Evolutionary conservation across 164 flowering plant species (phyloP).

Genomic region (Piper betle): DNA sequence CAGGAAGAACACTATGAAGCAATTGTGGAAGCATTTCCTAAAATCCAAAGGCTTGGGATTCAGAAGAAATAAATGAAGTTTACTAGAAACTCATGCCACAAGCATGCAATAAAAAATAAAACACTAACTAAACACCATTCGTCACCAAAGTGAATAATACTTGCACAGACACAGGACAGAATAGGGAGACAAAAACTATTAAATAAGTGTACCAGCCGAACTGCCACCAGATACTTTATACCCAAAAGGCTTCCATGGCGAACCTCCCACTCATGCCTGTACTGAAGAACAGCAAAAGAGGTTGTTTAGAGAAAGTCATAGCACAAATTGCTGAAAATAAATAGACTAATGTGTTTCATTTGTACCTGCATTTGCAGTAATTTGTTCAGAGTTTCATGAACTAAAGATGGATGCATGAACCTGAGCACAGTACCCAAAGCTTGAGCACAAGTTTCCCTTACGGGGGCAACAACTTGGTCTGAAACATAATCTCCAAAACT

Average conservation of each 20-base stretch:
- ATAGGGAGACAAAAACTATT: not conserved
- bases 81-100: too few relatives aligned
- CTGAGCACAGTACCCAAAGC: conserved; percentile 91
- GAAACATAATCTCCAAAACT: conserved; percentile 99
- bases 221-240: conserved; percentile 93
- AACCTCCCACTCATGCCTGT: conserved; percentile 97
- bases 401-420: conserved; percentile 80
- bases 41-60: not conserved
- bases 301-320: not conserved
- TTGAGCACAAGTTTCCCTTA: conserved; percentile 98
- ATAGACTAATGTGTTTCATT: not conserved
- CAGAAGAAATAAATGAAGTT: not conserved
- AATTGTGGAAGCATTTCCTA: conserved; percentile 87
- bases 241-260: conserved; percentile 99
- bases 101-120: too few relatives aligned
- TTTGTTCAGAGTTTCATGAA: conserved; percentile 63
- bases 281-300: conserved; percentile 35
- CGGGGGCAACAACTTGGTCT: conserved; percentile 99
- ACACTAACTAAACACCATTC: too few relatives aligned
- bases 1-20: conserved; percentile 70
- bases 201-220: conserved; percentile 49
- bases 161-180: conserved; percentile 22
- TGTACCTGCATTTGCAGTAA: conserved; percentile 95
- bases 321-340: not conserved
- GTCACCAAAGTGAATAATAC: conserved; percentile 5